These are phyloP conservation scores for Pisolithus orientalis DNA, from an alignment of 768 basidiomycete genomes.

Conservation along the genomic window DNA sequence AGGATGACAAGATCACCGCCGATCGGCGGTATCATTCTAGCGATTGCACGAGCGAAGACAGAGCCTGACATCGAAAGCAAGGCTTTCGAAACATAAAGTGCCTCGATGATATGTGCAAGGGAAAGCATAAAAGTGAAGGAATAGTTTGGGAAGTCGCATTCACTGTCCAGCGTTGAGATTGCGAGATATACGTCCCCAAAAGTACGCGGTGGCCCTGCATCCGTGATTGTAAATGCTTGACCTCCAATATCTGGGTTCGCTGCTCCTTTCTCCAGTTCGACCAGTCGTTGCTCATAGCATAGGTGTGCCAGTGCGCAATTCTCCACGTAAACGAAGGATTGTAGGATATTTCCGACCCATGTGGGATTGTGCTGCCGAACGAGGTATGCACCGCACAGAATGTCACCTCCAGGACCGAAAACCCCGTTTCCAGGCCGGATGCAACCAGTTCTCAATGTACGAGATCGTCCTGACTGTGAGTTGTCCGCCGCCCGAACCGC, in stretches of 20 bases:
- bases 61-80: conserved; percentile 29
- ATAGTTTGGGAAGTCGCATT: conserved; percentile 46
- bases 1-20: conserved; percentile 46
- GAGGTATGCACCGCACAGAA: conserved; percentile 60
- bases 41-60: conserved; percentile 27
- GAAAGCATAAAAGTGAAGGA: conserved; percentile 61
- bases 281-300: conserved; percentile 64
- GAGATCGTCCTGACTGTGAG: conserved; percentile 22
- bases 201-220: conserved; percentile 57
- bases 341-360: conserved; percentile 53
- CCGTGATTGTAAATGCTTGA: conserved; percentile 59
- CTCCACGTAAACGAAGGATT: conserved; percentile 70
- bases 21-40: conserved; percentile 37
- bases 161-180: conserved; percentile 51
- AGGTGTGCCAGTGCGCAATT: conserved; percentile 70
- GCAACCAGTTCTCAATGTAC: conserved; percentile 57
- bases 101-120: conserved; percentile 55
- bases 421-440: conserved; percentile 76
- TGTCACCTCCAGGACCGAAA: conserved; percentile 71
- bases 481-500: conserved; percentile 38
- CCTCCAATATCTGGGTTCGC: conserved; percentile 64
- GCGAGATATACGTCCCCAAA: conserved; percentile 57
- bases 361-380: conserved; percentile 52
- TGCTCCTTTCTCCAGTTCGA: conserved; percentile 41
- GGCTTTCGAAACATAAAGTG: conserved; percentile 43